Base-by-base conservation (phyloP, 2,329 filamentous ascomycete genomes). In the Xylogone sp. region DNA sequence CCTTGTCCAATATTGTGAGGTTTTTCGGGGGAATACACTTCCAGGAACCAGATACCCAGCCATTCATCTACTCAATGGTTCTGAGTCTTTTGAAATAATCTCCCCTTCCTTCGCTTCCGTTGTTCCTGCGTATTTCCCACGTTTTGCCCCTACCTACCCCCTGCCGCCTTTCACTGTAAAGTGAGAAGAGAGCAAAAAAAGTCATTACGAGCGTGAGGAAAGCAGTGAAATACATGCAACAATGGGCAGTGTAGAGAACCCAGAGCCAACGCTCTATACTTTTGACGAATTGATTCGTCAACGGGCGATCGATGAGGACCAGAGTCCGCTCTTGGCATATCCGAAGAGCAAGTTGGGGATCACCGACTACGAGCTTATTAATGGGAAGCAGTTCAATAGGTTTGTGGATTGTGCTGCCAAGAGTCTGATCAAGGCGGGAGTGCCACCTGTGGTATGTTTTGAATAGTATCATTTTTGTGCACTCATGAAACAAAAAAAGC, bases 391-490 rank as follows among this genome's bases (percentile, higher is more conserved):
- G n/a, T 46, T 61, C 13, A 50, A 61, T 48, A 46, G 44, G 21
- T 52, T 59, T n/a, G 51, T 60, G 9, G 57, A 60, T 53, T 53
- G 53, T 19, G 57, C 59, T 22, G 29, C 47, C 19, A 57, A 59
- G 46, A 18, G 43, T 21, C 10, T 54, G 20, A 24, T 54, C 10
- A 21, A 42, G 20, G 1, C 34, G 43, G 52, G 54, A 39, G 7
- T 54, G 42, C 19, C 49, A 42, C 42, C 57, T 39, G 51, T 48
- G 31, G 54, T 53, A 18, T 2, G 43, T 42, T 21, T 10, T 20
- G 44, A 48, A 24, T 10, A 29, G 27, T 13, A 20, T 34, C 31
- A 19, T 20, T 42, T 4, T 19, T 16, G n/a, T n/a, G n/a, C n/a
- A n/a, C n/a, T n/a, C n/a, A n/a, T n/a, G n/a, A n/a, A n/a, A n/a